Base-by-base conservation (phyloP, 1,284 basidiomycete genomes). In the Naganishia liquefaciens region DNA sequence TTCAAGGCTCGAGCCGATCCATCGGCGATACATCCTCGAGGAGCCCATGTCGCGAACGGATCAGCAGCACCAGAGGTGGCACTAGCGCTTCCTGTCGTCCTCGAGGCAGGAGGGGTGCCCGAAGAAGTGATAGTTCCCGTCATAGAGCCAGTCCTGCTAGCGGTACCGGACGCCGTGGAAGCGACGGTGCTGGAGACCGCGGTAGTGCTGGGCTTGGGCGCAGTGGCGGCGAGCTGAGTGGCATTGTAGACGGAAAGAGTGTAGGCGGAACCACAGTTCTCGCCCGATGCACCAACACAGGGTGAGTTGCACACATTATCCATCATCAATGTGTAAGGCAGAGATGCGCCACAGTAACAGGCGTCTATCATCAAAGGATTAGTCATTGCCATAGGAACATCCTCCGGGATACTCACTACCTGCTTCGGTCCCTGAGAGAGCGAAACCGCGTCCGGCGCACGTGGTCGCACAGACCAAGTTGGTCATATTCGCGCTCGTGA, bases 271-370 rank as follows among this genome's bases (percentile, higher is more conserved):
- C 74, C 74, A 67, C 74, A 75, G 4, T 58, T 68, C 39, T 75
- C 64, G 11, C 67, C 50, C 0, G 63, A 62, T 55, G 72, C 71
- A 23, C 73, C 74, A 39, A 63, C 62, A 61, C 72, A 74, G 2
- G 50, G 39, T n/a, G 65, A 58, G 21, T 66, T 65, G 54, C 72
- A 73, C 51, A 64, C 46, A 15, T 52, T 30, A 25, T 55, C 60
- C 6, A 49, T 40, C 50, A 52, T 19, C 54, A 39, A 60, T 21
- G 49, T 62, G 27, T 46, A 54, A 27, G 70, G 60, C 28, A 62
- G 27, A 17, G 23, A 28, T 6, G 50, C 2, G 13, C 55, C 57
- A 42, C 64, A 65, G 51, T 47, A 40, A 66, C 58, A 65, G 62
- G 71, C 30, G 70, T 64, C 43, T 60, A n/a, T 5, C 17, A n/a